Evolutionary conservation across 495 filamentous ascomycete genomes (phyloP).

Genomic region (Hypoxylon crocopeplum): DNA sequence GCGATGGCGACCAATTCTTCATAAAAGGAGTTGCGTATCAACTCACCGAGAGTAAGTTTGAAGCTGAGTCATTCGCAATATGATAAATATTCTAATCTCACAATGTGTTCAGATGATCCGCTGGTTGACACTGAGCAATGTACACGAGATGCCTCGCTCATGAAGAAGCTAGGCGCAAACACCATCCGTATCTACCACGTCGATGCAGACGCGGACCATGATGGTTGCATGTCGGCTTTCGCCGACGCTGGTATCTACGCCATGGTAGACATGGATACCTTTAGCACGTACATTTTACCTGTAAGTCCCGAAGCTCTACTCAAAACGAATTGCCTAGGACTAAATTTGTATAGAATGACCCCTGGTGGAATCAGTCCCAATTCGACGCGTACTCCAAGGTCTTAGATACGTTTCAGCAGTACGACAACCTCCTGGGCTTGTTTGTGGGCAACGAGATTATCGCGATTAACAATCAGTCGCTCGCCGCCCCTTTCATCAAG

Average conservation of each 20-base stretch:
- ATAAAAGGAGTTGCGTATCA: slow-evolving; percentile 85
- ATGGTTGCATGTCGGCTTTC: slow-evolving; percentile 74
- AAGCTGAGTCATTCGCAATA: background rate
- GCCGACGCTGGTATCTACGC: slow-evolving; percentile 78
- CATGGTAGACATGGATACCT: slow-evolving; percentile 85
- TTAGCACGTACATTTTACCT: slow-evolving; percentile 77
- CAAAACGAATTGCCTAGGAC: slow-evolving; percentile 8
- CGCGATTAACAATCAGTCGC: slow-evolving; percentile 63
- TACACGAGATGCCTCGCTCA: slow-evolving; percentile 74
- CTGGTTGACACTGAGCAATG: slow-evolving; percentile 79
- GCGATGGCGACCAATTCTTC: slow-evolving; percentile 78
- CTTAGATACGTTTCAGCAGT: slow-evolving; percentile 79
- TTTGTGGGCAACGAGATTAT: slow-evolving; percentile 91
- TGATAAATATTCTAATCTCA: slow-evolving; percentile 2
- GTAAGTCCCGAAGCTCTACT: slow-evolving; percentile 53
- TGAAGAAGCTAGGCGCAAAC: slow-evolving; percentile 83
- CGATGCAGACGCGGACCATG: slow-evolving; percentile 70
- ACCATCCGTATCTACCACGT: slow-evolving; percentile 91
- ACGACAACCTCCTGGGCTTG: slow-evolving; percentile 80
- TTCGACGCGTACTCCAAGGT: slow-evolving; percentile 70
- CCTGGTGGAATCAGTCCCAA: slow-evolving; percentile 75
- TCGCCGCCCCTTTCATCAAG: slow-evolving; percentile 81
- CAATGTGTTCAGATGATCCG: slow-evolving; percentile 63
- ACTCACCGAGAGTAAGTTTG: slow-evolving; percentile 47
- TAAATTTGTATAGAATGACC: slow-evolving; percentile 47